Conservation (phyloP, 1,284 basidiomycete genomes). For the Boletellus dicymbophilus region DNA sequence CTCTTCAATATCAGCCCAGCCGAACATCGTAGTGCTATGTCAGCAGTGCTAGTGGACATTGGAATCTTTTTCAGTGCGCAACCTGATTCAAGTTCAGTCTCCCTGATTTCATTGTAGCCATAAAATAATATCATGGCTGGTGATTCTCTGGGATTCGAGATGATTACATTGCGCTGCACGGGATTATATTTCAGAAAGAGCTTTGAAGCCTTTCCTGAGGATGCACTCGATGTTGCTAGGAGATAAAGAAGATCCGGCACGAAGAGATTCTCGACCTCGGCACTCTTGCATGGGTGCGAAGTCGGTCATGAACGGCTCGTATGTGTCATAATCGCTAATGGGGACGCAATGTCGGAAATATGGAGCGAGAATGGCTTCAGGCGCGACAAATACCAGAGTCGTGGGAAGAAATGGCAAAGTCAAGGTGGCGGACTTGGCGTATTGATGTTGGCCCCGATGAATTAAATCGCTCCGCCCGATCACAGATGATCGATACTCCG, state of each 20-base stretch:
- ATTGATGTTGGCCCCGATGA: constrained; percentile 1
- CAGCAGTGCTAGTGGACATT: not conserved
- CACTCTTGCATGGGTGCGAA: constrained; percentile 11
- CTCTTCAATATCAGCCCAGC: constrained; percentile 1
- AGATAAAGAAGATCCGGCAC: constrained; percentile 12
- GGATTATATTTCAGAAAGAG: not conserved
- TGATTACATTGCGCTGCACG: too few species aligned
- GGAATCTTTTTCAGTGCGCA: not conserved
- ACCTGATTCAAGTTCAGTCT: constrained; percentile 1
- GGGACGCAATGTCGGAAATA: constrained; percentile 9
- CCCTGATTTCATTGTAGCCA: not conserved
- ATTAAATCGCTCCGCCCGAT: not conserved
- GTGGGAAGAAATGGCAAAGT: not conserved
- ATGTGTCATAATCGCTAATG: constrained; percentile 9
- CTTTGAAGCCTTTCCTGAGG: constrained; percentile 7
- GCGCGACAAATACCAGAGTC: not conserved
- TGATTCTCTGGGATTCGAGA: not conserved
- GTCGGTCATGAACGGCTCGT: constrained; percentile 11
- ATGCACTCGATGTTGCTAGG: constrained; percentile 10
- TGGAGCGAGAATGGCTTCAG: not conserved
- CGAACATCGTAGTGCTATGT: not conserved
- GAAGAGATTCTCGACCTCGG: constrained; percentile 12
- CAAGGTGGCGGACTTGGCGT: constrained; percentile 1
- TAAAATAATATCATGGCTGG: not conserved
- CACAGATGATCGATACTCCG: not conserved